These are phyloP conservation scores for Lactarius tabidus DNA, from an alignment of 768 basidiomycete genomes.

Conservation along the genomic window DNA sequence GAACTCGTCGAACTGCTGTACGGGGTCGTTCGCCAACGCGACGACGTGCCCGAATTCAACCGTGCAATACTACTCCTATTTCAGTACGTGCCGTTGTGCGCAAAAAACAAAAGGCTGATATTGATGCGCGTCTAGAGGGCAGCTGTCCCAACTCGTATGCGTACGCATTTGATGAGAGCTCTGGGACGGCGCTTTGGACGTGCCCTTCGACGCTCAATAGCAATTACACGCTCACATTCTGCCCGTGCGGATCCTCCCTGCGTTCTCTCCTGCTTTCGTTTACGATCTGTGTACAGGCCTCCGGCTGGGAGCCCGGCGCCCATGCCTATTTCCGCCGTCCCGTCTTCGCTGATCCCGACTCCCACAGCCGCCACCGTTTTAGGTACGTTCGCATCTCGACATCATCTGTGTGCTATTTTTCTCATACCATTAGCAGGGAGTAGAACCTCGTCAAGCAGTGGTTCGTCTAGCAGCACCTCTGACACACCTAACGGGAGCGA, in stretches of 20 bases:
- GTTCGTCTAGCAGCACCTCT: neutral
- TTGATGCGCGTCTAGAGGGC: slow-evolving; percentile 29
- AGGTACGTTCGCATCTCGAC: neutral
- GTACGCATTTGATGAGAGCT: slow-evolving; percentile 53
- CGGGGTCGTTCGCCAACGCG: slow-evolving; percentile 32
- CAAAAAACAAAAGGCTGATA: no score
- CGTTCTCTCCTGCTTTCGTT: neutral
- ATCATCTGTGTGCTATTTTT: neutral
- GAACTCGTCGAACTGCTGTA: slow-evolving; percentile 39
- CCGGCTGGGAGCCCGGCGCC: neutral
- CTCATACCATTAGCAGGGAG: neutral
- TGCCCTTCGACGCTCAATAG: slow-evolving; percentile 38
- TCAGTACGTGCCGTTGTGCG: neutral
- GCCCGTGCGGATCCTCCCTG: slow-evolving; percentile 26
- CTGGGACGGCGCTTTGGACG: slow-evolving; percentile 50
- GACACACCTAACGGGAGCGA: neutral
- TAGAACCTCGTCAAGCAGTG: neutral
- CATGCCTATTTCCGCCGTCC: slow-evolving; percentile 17
- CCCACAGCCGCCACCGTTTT: neutral
- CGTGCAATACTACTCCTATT: slow-evolving; percentile 22
- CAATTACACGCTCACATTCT: slow-evolving; percentile 33
- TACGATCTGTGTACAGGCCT: neutral
- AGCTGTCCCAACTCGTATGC: slow-evolving; percentile 47
- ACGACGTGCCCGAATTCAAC: slow-evolving; percentile 37
- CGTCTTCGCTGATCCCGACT: slow-evolving; percentile 11